Percentiles rank a stretch among this genome's conserved stretches.
phyloP scores from a whole-genome alignment of 345 rosid species.

The Arabidopsis thaliana region DNA sequence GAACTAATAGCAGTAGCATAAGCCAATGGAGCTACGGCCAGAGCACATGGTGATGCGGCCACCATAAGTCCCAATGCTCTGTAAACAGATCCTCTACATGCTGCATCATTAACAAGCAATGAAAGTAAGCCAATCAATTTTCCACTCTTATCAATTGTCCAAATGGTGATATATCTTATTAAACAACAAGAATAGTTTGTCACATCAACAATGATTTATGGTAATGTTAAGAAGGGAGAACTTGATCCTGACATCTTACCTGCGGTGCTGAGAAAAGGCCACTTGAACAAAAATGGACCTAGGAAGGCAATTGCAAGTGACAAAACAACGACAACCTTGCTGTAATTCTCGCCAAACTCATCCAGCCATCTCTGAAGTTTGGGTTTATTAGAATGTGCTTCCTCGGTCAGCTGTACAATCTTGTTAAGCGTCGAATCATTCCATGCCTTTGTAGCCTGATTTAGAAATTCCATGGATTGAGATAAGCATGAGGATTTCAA shows the following conservation, averaged over 20 bases:
- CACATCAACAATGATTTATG: conserved; percentile 2
- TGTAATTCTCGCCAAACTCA: conserved; percentile 92
- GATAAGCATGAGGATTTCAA: neutral
- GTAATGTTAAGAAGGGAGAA: neutral
- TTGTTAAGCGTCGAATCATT: conserved; percentile 85
- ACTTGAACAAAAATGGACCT: conserved; percentile 90
- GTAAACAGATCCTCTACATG: conserved; percentile 91
- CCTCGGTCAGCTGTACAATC: conserved; percentile 94
- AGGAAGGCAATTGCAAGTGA: conserved; percentile 76
- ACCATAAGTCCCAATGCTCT: conserved; percentile 96
- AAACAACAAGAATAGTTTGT: conserved; percentile 18
- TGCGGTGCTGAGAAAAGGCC: conserved; percentile 87
- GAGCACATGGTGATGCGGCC: conserved; percentile 97
- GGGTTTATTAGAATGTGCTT: conserved; percentile 87
- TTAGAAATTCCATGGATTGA: conserved; percentile 21
- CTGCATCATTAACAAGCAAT: conserved; percentile 50
- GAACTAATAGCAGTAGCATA: conserved; percentile 96
- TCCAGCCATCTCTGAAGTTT: conserved; percentile 98
- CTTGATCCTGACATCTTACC: conserved; percentile 55
- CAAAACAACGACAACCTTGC: conserved; percentile 87
- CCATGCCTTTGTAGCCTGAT: conserved; percentile 85
- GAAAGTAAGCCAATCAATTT: conserved; percentile 14
- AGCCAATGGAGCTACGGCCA: conserved; percentile 99
- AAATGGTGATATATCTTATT: conserved; percentile 6
- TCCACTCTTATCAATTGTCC: neutral